phyloP scores from a whole-genome alignment of 2,329 filamentous ascomycete genomes.

The Epichloe sylvatica region DNA sequence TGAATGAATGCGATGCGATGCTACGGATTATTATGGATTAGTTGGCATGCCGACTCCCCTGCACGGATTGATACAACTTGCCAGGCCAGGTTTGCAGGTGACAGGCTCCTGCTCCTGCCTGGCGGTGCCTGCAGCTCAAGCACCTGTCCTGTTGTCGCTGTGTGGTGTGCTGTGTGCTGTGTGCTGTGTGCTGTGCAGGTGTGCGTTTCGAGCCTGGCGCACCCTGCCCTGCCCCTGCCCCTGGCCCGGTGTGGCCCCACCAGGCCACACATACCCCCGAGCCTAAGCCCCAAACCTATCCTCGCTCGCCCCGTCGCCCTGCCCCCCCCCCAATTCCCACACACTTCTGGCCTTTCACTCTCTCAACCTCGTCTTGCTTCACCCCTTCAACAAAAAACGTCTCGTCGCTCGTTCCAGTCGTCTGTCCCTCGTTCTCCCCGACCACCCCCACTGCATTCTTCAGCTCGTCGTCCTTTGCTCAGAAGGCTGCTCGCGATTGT shows the following conservation, averaged over 20 bases:
- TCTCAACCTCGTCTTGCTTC: slow-evolving; percentile 13
- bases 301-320: slow-evolving; percentile 5
- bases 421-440: slow-evolving; percentile 21
- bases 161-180: not conserved
- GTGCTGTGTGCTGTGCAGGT: not conserved
- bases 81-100: no score
- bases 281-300: slow-evolving; percentile 1
- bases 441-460: slow-evolving; percentile 15
- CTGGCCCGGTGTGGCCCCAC: not conserved
- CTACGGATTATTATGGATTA: no score
- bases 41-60: no score
- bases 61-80: no score
- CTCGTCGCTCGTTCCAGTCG: slow-evolving; percentile 25
- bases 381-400: slow-evolving; percentile 24
- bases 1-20: no score
- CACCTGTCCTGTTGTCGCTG: not conserved
- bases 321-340: slow-evolving; percentile 1
- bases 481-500: not conserved
- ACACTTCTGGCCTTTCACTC: slow-evolving; percentile 6
- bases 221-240: no score
- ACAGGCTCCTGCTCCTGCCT: not conserved
- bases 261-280: not conserved
- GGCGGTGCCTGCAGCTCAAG: not conserved
- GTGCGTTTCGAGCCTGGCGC: no score
- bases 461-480: slow-evolving; percentile 8